Evolutionary conservation across 139 green algal genomes (phyloP), one percentile per base, ranked within the genome.

Genomic region (Chlorella sp.): DNA sequence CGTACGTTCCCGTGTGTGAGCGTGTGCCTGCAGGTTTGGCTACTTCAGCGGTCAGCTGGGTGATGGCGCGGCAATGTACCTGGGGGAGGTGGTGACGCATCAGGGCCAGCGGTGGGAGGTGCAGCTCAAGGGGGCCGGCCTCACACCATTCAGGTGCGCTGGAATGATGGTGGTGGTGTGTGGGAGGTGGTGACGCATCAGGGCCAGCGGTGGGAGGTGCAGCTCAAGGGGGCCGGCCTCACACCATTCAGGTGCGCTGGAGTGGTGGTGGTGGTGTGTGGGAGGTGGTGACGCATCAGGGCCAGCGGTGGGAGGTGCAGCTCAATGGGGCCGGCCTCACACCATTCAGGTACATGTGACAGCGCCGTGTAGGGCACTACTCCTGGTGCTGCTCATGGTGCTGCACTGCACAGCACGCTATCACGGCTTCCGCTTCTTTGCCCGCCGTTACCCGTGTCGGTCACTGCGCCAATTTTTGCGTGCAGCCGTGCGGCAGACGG

Each of bases 251-350:
- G 66, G 63, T 69, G 27, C 20, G 55, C 4, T 30, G 65, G 60
- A 17, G 10, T 55, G 42, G 17, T 24, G 42, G 42, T 17, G 10
- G 10, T 55, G 17, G 42, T 55, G 42, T 10, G 42, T 55, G 42
- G 42, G 17, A 17, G 42, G 10, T 55, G 61, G 66, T 91, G 1
- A 84, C 84, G 64, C 6, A 5, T 3, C 61, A 29, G 31, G 82
- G 86, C 0, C 73, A 85, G 35, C 67, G 87, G 1, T 87, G 79
- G 82, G 86, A 91, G 74, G 73, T 88, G 59, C 80, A 91, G 67
- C 72, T 91, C 59, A 90, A 91, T 72, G 87, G 87, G 3, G 78
- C 82, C 0, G 85, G 87, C 0, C 75, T 63, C 14, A 92, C 87
- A 17, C 85, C 87, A 6, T 91, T 82, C 73, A 80, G 66, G 63